Conservation (phyloP, 306 rosid genomes). For the Benincasa hispida region DNA sequence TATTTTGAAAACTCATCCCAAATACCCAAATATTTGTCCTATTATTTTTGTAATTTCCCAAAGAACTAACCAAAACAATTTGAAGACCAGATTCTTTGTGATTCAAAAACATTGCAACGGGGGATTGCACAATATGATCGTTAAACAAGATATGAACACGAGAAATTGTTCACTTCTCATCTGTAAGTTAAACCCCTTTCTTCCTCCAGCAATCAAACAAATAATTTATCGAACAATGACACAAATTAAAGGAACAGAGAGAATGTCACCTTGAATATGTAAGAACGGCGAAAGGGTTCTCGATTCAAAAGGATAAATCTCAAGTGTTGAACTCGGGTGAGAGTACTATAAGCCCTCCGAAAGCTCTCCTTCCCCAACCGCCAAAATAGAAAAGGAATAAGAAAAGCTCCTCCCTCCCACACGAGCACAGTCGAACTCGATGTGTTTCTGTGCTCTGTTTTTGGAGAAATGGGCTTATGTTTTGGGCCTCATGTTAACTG, state of each 20-base stretch:
- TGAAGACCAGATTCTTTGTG: background rate
- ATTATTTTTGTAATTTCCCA: too few relatives aligned
- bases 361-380: background rate
- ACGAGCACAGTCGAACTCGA: too few relatives aligned
- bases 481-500: too few relatives aligned
- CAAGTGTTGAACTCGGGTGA: background rate
- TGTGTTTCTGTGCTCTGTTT: too few relatives aligned
- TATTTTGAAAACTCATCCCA: too few relatives aligned
- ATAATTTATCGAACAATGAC: background rate
- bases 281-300: background rate
- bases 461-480: too few relatives aligned
- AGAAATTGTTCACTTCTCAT: background rate
- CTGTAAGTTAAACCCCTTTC: background rate
- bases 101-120: background rate
- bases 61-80: background rate
- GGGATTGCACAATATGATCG: background rate
- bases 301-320: background rate
- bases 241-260: background rate
- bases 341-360: background rate
- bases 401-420: too few relatives aligned
- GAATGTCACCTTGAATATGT: background rate
- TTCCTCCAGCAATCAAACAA: background rate
- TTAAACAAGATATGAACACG: background rate
- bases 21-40: too few relatives aligned
- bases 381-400: background rate